Percentiles rank a stretch among this genome's conserved stretches.
Evolutionary conservation across 2,329 filamentous ascomycete species (phyloP).

Genomic region (Alternaria panax): DNA sequence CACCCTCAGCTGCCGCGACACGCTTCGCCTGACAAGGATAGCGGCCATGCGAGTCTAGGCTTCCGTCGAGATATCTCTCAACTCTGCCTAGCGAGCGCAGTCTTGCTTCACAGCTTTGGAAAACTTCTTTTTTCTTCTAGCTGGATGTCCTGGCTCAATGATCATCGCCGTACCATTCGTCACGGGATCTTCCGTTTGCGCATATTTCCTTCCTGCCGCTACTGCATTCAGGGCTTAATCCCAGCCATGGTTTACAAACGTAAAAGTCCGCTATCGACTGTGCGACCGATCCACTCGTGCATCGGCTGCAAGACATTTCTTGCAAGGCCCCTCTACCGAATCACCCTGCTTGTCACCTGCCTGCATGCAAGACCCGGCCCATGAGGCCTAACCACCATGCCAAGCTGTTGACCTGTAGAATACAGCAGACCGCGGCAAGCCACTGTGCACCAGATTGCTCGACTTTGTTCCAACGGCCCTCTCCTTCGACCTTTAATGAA

Average conservation of each 20-base stretch:
- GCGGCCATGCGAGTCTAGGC: constrained; percentile 10
- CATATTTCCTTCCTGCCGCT: background rate
- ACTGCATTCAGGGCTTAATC: background rate
- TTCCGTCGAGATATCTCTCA: constrained; percentile 1
- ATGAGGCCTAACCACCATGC: background rate
- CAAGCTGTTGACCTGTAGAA: background rate
- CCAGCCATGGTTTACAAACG: background rate
- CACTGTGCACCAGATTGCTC: background rate
- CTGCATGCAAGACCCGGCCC: background rate
- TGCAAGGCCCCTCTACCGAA: background rate
- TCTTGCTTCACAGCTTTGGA: background rate
- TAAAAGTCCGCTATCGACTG: background rate
- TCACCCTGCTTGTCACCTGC: background rate
- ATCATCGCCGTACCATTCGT: background rate
- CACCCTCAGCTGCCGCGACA: constrained; percentile 9
- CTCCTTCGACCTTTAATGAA: background rate
- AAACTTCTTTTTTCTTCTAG: constrained; percentile 5
- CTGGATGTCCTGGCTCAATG: background rate
- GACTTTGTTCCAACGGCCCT: background rate
- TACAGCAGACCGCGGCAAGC: background rate
- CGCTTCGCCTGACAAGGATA: constrained; percentile 1
- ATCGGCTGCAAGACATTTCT: constrained; percentile 4
- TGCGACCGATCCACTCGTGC: constrained; percentile 5
- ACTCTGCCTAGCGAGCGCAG: background rate
- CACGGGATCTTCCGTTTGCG: background rate